These are phyloP conservation scores for Nitzschia palea DNA, from an alignment of 108 stramenopile species.

Conservation along the genomic window DNA sequence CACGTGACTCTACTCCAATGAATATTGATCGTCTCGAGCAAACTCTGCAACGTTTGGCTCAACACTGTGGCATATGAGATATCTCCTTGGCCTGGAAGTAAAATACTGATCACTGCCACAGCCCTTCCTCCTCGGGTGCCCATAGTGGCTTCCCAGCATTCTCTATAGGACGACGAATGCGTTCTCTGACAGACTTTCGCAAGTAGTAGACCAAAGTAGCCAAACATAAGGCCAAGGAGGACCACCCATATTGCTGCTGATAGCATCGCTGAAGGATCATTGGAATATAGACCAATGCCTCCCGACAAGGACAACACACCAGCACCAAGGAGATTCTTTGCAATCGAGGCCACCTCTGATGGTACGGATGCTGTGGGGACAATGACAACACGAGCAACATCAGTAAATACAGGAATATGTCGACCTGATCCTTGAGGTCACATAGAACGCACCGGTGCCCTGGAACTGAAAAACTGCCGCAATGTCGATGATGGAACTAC, in stretches of 20 bases:
- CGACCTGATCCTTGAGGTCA: no score
- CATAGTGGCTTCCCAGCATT: slow-evolving; percentile 73
- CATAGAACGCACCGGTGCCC: neutral
- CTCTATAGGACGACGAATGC: slow-evolving; percentile 56
- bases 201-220: slow-evolving; percentile 77
- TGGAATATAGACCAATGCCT: slow-evolving; percentile 26
- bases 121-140: slow-evolving; percentile 11
- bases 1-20: slow-evolving; percentile 35
- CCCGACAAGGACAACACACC: slow-evolving; percentile 81
- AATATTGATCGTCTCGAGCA: slow-evolving; percentile 62
- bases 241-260: slow-evolving; percentile 53
- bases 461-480: neutral
- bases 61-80: neutral
- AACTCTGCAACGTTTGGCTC: slow-evolving; percentile 41
- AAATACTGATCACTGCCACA: slow-evolving; percentile 1
- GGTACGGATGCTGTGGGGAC: neutral
- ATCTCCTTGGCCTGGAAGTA: slow-evolving; percentile 1
- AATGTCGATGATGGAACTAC: neutral
- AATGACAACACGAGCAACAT: neutral
- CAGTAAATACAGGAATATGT: neutral
- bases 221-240: slow-evolving; percentile 63
- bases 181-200: slow-evolving; percentile 53
- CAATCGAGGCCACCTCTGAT: slow-evolving; percentile 27
- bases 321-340: slow-evolving; percentile 81
- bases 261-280: slow-evolving; percentile 32